These are phyloP conservation scores for Hypoxylon sp. DNA, from an alignment of 2,329 filamentous ascomycete genomes.

Conservation along the genomic window DNA sequence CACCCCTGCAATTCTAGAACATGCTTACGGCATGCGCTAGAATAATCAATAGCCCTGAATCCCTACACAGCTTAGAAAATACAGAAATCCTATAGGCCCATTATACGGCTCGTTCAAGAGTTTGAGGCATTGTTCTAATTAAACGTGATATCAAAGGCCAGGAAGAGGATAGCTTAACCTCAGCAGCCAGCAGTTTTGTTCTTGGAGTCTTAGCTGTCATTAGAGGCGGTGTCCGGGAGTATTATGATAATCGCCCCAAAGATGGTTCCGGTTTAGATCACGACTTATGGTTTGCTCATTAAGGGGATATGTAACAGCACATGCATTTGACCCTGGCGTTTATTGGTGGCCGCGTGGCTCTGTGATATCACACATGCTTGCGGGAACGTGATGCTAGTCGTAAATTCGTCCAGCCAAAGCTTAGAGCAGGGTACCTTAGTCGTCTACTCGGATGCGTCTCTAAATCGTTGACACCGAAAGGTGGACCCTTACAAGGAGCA, in stretches of 20 bases:
- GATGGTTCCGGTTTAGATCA: neutral
- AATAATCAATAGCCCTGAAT: neutral
- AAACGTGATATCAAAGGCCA: neutral
- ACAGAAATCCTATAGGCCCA: neutral
- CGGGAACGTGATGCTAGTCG: neutral
- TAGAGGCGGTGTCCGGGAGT: neutral
- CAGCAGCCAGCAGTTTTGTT: neutral
- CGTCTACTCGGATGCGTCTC: neutral
- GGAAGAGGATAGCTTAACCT: neutral
- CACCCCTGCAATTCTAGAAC: constrained; percentile 13
- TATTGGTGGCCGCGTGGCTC: neutral
- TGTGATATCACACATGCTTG: neutral
- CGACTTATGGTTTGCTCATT: neutral
- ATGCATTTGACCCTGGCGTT: neutral
- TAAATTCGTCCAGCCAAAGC: neutral
- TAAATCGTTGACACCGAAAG: neutral
- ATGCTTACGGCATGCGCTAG: constrained; percentile 2
- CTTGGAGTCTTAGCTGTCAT: neutral
- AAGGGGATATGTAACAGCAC: neutral
- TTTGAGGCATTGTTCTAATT: constrained; percentile 8
- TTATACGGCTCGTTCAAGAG: constrained; percentile 8
- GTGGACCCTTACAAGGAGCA: neutral
- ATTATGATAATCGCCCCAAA: neutral
- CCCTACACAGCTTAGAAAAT: neutral
- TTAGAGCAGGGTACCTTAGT: neutral